phyloP scores from a whole-genome alignment of 2,329 filamentous ascomycete species.

The Coniella vitis region DNA sequence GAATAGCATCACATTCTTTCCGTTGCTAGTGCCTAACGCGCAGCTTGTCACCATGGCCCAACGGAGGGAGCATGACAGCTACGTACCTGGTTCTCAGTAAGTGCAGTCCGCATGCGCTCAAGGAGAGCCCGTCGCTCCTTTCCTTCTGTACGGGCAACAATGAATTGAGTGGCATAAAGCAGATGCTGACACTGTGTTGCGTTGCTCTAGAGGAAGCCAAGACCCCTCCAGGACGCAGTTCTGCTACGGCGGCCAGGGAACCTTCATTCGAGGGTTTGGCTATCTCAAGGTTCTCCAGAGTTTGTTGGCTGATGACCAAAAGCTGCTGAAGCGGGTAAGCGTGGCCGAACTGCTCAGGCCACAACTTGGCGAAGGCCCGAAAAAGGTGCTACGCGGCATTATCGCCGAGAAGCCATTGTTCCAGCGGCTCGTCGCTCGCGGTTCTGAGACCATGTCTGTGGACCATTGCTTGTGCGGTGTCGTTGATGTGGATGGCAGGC shows the following conservation, averaged over 20 bases:
- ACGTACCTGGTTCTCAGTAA: conserved; percentile 27
- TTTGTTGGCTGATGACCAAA: conserved; percentile 41
- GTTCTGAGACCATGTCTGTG: conserved; percentile 20
- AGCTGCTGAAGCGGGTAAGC: conserved; percentile 35
- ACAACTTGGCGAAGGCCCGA: conserved; percentile 30
- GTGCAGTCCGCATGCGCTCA: background rate
- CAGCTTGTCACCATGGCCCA: conserved; percentile 32
- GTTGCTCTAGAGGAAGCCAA: conserved; percentile 17
- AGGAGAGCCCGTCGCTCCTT: background rate
- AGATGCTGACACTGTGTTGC: background rate
- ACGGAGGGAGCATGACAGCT: conserved; percentile 29
- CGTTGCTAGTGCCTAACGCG: conserved; percentile 27
- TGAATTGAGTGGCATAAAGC: too few relatives aligned
- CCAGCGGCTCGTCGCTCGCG: conserved; percentile 23
- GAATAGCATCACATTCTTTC: conserved; percentile 33
- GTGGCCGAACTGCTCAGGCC: conserved; percentile 40
- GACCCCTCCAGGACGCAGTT: conserved; percentile 27
- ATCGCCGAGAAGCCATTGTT: conserved; percentile 26
- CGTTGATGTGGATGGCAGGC: conserved; percentile 32
- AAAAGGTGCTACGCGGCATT: conserved; percentile 21
- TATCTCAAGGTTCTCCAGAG: conserved; percentile 40
- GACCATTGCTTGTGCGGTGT: conserved; percentile 36
- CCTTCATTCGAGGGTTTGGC: conserved; percentile 30
- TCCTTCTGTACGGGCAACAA: background rate
- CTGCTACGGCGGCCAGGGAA: conserved; percentile 38